Base-by-base conservation (phyloP, 768 basidiomycete species). In the Macrolepiota dolichaula region DNA sequence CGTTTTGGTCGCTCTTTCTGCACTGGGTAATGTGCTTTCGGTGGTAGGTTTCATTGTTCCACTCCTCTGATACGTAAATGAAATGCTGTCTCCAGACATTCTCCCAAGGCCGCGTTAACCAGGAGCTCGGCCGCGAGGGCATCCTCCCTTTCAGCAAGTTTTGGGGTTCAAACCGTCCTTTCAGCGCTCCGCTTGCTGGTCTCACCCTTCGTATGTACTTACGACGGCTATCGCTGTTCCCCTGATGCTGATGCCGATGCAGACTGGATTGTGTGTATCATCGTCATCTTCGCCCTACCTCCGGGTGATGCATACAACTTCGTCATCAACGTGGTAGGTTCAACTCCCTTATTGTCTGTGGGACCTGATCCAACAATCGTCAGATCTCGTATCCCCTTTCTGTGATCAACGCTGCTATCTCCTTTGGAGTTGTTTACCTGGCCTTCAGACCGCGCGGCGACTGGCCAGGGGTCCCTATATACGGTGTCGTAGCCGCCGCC, bases 291-390 rank as follows among this genome's bases (percentile, higher is more conserved):
- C 57, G 70, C 70, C 12, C 70, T 77, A 0, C 88, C 88, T 0
- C 79, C 86, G 0, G 87, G 88, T 7, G 87, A 89, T 62, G 86
- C 86, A 0, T 90, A 86, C 68, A 78, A 80, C 57, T 86, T 91
- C 69, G 77, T 84, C 42, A 72, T 86, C 66, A 85, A 84, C 68
- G 70, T 76, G 67, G 85, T 85, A 67, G 51, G 84, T 71, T 22
- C 27, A 15, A 5, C 11, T 55, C 19, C 15, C 24, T 32, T 27
- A 38, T 57, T 22, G 22, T 5, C 19, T 51, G 15, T 53, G 6
- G 32, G 42, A 4, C 42, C 37, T 15, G 15, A 36, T 7, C 9
- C 4, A 38, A 24, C 37, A 11, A 22, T 15, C 17, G 52, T 11
- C 57, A 76, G 73, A 73, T 75, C 22, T 79, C 81, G 0, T 85